Base-by-base conservation (phyloP, 176 grass and related monocot species). In the Guadua angustifolia region DNA sequence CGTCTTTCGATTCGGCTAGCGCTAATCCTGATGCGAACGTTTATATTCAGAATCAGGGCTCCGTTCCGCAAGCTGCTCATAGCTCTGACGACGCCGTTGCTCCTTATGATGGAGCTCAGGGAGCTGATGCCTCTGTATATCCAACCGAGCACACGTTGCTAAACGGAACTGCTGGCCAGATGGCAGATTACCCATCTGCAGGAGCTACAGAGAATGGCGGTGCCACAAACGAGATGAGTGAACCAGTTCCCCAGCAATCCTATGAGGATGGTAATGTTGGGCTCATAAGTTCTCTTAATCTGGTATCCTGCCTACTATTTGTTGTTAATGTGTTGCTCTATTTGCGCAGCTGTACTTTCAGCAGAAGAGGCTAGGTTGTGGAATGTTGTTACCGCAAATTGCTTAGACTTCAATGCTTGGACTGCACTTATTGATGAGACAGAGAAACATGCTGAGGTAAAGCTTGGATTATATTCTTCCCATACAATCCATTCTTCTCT, bases 281-380 rank as follows among this genome's bases (percentile, higher is more conserved):
- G 24, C 29, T 45, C 25, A 1, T 5, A 53, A 12, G 2, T 52
- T 44, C 5, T 47, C 29, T 5, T 50, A 4, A 38, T 42, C 24
- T 68, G 66, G 45, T 90, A 82, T 60, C 5, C 4, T 49, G 13
- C 44, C 40, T 50, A 57, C 19, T 84, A 12, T 46, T 85, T 11
- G 15, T 46, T 78, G 36, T 13, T 82, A 79, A 67, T 17, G 6
- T 52, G 12, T 29, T 63, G 40, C 4, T 49, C 70, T 58, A 32
- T 33, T 32, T 86, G 51, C 38, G 82, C 79, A 99, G 96, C 83
- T 10, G 88, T 89, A 13, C 86, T 85, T 86, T 94, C 96, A 24
- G 87, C 92, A 0, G 96, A 99, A 87, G 96, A 99, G 78, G 96
- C 91, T 78, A 99, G 96, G 39, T 84, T 99, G 57, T 99, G 96